phyloP scores from a whole-genome alignment of 75 land plant species.

The Cupressus sempervirens region DNA sequence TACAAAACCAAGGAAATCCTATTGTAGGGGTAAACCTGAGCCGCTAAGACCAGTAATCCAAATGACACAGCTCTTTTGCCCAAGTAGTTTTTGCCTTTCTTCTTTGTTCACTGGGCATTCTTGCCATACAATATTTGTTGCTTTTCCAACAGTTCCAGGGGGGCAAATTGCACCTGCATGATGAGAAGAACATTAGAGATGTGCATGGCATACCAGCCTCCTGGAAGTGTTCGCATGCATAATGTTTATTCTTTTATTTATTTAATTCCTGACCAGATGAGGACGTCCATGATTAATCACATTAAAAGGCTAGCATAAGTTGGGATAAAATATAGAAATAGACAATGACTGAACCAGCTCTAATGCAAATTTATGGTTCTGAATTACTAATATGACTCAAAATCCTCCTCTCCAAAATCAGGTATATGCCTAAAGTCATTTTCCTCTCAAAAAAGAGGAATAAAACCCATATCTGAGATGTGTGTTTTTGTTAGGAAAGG shows the following conservation, averaged over 20 bases:
- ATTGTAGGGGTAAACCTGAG: constrained; percentile 50
- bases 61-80: constrained; percentile 85
- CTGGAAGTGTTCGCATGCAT: not conserved
- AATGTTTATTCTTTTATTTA: not conserved
- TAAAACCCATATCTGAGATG: not conserved
- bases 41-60: constrained; percentile 99
- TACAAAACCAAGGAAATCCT: not conserved
- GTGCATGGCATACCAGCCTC: not conserved
- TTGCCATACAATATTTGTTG: constrained; percentile 88
- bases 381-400: not conserved
- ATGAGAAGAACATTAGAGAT: not conserved
- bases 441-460: not conserved
- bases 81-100: constrained; percentile 67
- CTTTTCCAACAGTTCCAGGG: constrained; percentile 39
- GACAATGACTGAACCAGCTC: not conserved
- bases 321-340: not conserved
- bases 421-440: not conserved
- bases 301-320: not conserved
- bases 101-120: constrained; percentile 59
- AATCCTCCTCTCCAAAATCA: not conserved
- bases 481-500: not conserved
- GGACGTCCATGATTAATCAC: not conserved
- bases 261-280: not conserved
- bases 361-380: not conserved
- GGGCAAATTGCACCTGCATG: constrained; percentile 27